These are phyloP conservation scores for Murraya koenigii DNA, from an alignment of 345 rosid genomes.

Conservation along the genomic window DNA sequence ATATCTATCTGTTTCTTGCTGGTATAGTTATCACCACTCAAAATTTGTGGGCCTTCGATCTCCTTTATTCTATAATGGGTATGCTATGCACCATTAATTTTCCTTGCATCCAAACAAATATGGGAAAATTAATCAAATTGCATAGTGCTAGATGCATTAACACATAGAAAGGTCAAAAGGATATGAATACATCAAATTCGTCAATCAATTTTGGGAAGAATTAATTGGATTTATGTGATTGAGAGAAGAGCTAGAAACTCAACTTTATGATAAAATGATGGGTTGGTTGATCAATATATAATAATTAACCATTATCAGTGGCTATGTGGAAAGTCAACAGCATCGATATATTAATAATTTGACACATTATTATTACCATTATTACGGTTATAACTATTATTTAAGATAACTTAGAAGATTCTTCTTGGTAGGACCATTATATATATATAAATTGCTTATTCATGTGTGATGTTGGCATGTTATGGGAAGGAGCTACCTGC, in stretches of 20 bases:
- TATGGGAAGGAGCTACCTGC: background rate
- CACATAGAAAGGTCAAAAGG: background rate
- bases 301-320: background rate
- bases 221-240: background rate
- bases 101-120: conserved; percentile 11
- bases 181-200: background rate
- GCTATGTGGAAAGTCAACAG: conserved; percentile 25
- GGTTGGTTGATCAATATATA: conserved; percentile 10
- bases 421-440: conserved; percentile 23
- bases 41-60: conserved; percentile 10
- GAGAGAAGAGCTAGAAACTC: background rate
- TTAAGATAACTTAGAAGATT: conserved; percentile 29
- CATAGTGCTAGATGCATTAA: background rate
- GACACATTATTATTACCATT: background rate
- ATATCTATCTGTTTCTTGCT: conserved; percentile 3
- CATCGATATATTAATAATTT: conserved; percentile 10
- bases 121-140: conserved; percentile 7
- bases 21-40: conserved; percentile 10
- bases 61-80: background rate
- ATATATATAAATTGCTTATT: background rate
- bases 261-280: conserved; percentile 11
- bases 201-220: background rate
- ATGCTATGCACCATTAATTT: conserved; percentile 5
- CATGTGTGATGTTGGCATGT: conserved; percentile 21
- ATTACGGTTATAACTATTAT: background rate